phyloP scores from a whole-genome alignment of 208 protist species.

The Lotmaria passim region DNA sequence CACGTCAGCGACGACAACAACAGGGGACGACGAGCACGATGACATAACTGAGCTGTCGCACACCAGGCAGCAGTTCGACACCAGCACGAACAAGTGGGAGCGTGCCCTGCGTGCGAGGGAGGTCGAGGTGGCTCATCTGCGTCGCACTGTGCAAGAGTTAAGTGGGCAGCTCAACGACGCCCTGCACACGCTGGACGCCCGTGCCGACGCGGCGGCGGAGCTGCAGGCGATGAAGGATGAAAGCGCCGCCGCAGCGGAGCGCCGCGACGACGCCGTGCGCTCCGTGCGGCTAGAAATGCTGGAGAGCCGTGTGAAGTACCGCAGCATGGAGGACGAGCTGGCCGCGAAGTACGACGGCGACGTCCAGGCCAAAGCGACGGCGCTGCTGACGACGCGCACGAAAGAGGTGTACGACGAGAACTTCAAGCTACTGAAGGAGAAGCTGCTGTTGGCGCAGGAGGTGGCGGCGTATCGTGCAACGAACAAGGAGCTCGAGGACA shows the following conservation, averaged over 20 bases:
- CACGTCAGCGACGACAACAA: no score
- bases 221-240: slow-evolving; percentile 45
- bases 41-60: neutral
- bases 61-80: neutral
- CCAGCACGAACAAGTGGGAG: neutral
- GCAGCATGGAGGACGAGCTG: slow-evolving; percentile 60
- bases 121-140: slow-evolving; percentile 59
- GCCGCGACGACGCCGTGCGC: slow-evolving; percentile 32
- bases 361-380: slow-evolving; percentile 58
- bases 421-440: slow-evolving; percentile 73
- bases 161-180: slow-evolving; percentile 60
- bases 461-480: slow-evolving; percentile 23
- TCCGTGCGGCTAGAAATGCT: slow-evolving; percentile 63
- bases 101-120: slow-evolving; percentile 33
- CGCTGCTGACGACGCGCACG: slow-evolving; percentile 72
- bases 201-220: slow-evolving; percentile 53
- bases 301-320: slow-evolving; percentile 75
- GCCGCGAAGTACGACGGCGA: slow-evolving; percentile 47
- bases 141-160: slow-evolving; percentile 58
- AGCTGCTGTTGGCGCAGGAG: slow-evolving; percentile 66
- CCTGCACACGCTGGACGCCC: slow-evolving; percentile 55
- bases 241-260: slow-evolving; percentile 33
- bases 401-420: slow-evolving; percentile 71
- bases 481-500: slow-evolving; percentile 33
- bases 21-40: neutral